A percentile compares a stretch with the other conserved stretches of the same genome.
These are phyloP conservation scores for Aspergillus sp. DNA, from an alignment of 2,329 filamentous ascomycete genomes.

Conservation along the genomic window DNA sequence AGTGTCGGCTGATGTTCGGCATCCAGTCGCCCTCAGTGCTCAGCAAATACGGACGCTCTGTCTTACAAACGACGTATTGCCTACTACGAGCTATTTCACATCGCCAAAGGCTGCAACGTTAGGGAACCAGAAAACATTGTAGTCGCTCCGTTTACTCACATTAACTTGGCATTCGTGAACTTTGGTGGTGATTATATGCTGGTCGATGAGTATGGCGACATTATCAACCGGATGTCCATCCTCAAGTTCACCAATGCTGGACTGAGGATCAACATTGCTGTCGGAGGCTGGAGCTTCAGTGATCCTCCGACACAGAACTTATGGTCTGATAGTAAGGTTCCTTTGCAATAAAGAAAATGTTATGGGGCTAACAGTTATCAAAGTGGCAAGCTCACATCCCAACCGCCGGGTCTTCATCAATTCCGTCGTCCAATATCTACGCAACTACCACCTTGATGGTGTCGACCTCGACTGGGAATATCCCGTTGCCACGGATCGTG, in stretches of 20 bases:
- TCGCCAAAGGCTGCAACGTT: neutral
- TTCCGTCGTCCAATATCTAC: neutral
- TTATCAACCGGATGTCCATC: neutral
- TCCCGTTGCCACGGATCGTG: constrained; percentile 7
- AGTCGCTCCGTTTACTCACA: neutral
- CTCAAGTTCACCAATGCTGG: constrained; percentile 1
- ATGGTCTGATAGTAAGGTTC: no score
- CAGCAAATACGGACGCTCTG: neutral
- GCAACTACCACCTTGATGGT: neutral
- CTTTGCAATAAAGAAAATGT: no score
- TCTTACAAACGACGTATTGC: neutral
- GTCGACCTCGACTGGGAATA: constrained; percentile 7
- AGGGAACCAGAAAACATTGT: neutral
- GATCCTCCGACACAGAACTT: neutral
- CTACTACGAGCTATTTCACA: constrained; percentile 4
- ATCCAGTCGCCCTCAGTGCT: neutral
- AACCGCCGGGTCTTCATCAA: neutral
- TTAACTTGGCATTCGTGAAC: constrained; percentile 2
- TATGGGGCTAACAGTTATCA: no score
- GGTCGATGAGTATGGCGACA: neutral
- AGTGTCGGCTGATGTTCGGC: neutral
- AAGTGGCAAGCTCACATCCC: no score
- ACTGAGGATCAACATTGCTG: neutral
- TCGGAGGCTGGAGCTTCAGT: neutral
- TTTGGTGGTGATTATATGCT: neutral